Evolutionary conservation across 208 protist genomes (phyloP), one percentile per base, ranked within the genome.

Genomic region (Porcisia hertigi): DNA sequence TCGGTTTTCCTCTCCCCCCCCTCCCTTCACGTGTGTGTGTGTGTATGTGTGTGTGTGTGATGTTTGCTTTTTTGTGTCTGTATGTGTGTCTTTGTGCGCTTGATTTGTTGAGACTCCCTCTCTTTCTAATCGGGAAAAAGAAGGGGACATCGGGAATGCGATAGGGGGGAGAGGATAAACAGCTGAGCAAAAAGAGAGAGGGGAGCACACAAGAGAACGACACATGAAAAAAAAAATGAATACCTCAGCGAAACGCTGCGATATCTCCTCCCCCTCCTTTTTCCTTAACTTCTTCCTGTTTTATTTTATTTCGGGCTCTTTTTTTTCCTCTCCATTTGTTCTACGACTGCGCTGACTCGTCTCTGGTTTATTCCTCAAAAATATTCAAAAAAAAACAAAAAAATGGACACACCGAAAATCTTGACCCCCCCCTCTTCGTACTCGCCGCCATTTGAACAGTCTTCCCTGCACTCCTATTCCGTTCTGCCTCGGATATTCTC

Each of bases 61-160:
- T 60, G 57, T 30, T 20, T 30, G 57, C 14, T 5, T 60, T 5
- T 60, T 5, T 60, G 23, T 60, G 57, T 60, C 9, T 30, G 57
- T 60, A 7, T 60, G 57, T 60, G 57, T 60, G 57, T 60, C 23
- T 60, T 23, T 60, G 57, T 60, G 57, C 14, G 57, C 25, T 60
- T 30, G 16, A 60, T 60, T 30, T 30, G 7, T 30, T 30, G 47
- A 52, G 47, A 52, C 11, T 12, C 47, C 47, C 47, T 52, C 47
- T 52, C 47, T 12, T 52, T 12, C 47, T 52, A 52, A 52, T 14
- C 5, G 11, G 11, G 47, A 12, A 12, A 12, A 52, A 5, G 11
- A 52, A 12, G 47, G 11, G 11, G 47, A 0, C 47, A 52, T 12
- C 11, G 47, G 47, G 11, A 52, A 52, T 52, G 8, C 47, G 47